Base-by-base conservation (phyloP, 805 yeast species). In the Pichia gijzeniarum region DNA sequence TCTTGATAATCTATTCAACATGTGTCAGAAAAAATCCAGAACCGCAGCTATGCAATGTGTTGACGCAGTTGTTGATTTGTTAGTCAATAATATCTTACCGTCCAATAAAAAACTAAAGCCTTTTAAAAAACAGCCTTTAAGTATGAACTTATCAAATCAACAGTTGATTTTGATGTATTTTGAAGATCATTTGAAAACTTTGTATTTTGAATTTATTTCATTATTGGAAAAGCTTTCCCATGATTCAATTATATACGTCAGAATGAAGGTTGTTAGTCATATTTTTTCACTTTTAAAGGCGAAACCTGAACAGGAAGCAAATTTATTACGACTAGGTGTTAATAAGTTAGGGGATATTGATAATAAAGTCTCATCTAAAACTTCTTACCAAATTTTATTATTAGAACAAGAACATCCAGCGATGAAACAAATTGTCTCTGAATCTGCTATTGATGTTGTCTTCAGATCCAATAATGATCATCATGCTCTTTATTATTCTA, bases 231-330 rank as follows among this genome's bases (percentile, higher is more conserved):
- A 69, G 45, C 70, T 91, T 45, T 75, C 87, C n/a, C 95, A 87
- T 58, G 99, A 93, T 62, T 85, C 96, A 13, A 89, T 93, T 54
- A 78, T 82, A 48, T 91, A 85, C 59, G 95, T 91, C 37, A 80
- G 95, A 62, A 74, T 82, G 71, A 85, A 79, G 51, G 79, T 84
- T 25, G 76, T 89, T 30, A 70, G 77, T 35, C 89, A 86, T 59
- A 75, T 90, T 28, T 85, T 89, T 54, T 95, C 85, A 47, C 70
- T 93, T 37, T 69, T 93, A 48, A 80, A 80, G 52, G 72, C 83
- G 5, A 91, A 90, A 63, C 98, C 99, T 4, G 99, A 93, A 68
- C 99, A 93, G 70, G 99, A 93, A 64, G 95, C 82, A 43, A 93
- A 93, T 63, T 70, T 93, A 53, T 72, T 93, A 56, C 76, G 89